Base-by-base conservation (phyloP, 495 filamentous ascomycete species). In the Echria macrotheca region DNA sequence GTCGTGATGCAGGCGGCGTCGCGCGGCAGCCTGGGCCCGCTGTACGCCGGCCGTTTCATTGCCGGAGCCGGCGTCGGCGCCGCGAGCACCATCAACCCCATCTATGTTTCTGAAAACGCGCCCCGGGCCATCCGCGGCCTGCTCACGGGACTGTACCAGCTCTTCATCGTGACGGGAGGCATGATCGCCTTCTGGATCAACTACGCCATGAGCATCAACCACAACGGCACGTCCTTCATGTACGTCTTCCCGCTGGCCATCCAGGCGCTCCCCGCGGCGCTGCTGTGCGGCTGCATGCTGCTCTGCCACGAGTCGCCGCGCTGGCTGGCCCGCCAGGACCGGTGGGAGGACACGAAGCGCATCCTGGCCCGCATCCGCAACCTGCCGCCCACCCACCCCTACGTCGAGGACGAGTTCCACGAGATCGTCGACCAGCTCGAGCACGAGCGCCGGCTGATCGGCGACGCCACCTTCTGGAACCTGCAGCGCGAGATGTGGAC, bases 401-500 rank as follows among this genome's bases (percentile, higher is more conserved):
- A 87, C 58, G 62, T 89, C 28, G 69, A 80, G 49, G 72, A 77
- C 10, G 85, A 87, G 54, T 75, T 87, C 53, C 69, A 73, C 18
- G 84, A 84, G 48, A 86, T 89, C 43, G 63, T 68, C 42, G 71
- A 78, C 36, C 81, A 87, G 60, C 73, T 89, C n/a, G 82, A 87
- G 50, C 72, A 82, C 23, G 85, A 89, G 58, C 77, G 79, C 10
- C 69, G 72, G 5, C 64, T 84, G n/a, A 69, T 83, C 29, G 77
- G 75, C 22, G 84, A 83, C 9, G 75, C 78, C 10, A 67, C 65
- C 8, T 78, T 82, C 67, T 79, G 72, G 80, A 78, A 82, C 49
- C 67, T 87, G 23, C 76, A 82, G 62, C 77, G 72, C 52, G 85
- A 88, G 56, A 85, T 86, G 80, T 87, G 83, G 80, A 69, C 73